phyloP scores from a whole-genome alignment of 2,329 filamentous ascomycete species.

The Paraphoma chrysanthemicola region DNA sequence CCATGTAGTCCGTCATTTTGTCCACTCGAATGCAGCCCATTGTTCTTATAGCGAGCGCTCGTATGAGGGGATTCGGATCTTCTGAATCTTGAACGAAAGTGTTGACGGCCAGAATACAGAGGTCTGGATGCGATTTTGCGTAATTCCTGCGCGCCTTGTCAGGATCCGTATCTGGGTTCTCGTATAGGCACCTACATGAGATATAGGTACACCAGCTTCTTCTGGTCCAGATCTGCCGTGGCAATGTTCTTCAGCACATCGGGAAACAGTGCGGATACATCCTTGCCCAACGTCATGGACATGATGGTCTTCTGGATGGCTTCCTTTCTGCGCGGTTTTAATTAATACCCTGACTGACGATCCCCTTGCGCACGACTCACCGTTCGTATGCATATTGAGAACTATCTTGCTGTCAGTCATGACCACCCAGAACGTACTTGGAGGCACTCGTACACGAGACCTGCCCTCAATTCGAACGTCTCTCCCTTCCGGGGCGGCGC shows the following conservation, averaged over 20 bases:
- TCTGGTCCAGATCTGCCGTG: slow-evolving; percentile 92
- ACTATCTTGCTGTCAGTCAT: slow-evolving; percentile 56
- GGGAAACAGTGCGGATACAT: slow-evolving; percentile 95
- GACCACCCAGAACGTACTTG: slow-evolving; percentile 13
- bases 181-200: slow-evolving; percentile 71
- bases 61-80: slow-evolving; percentile 94
- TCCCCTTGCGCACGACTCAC: slow-evolving; percentile 45
- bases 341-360: slow-evolving; percentile 25
- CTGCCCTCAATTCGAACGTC: slow-evolving; percentile 95
- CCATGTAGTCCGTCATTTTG: slow-evolving; percentile 99
- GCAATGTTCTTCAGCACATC: slow-evolving; percentile 99
- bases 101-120: slow-evolving; percentile 98
- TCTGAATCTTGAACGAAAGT: slow-evolving; percentile 99
- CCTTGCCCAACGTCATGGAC: slow-evolving; percentile 99
- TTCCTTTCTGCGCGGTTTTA: slow-evolving; percentile 73
- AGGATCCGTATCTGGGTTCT: no score
- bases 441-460: slow-evolving; percentile 68
- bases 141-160: slow-evolving; percentile 76
- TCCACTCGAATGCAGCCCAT: slow-evolving; percentile 99
- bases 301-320: slow-evolving; percentile 99
- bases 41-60: slow-evolving; percentile 93
- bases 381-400: slow-evolving; percentile 99
- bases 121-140: slow-evolving; percentile 96
- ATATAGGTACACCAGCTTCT: slow-evolving; percentile 99
- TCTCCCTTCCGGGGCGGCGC: slow-evolving; percentile 94